Evolutionary conservation across 805 yeast genomes (phyloP), one percentile per base, ranked within the genome.

Genomic region (Pichia gijzeniarum): DNA sequence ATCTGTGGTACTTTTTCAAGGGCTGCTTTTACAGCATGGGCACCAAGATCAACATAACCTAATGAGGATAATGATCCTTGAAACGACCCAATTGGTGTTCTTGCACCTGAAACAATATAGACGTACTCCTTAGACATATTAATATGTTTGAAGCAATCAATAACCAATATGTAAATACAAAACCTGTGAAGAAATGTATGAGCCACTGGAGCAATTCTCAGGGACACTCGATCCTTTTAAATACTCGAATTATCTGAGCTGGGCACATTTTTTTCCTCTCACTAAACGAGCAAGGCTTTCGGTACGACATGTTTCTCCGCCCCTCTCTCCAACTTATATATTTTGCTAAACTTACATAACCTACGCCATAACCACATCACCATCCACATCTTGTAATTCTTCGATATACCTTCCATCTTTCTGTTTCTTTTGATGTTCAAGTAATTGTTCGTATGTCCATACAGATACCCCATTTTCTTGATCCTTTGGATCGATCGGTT

Each of bases 61-160:
- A 85, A 76, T 31, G 93, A 75, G 32, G 93, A 66, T 38, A 93
- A 74, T 3, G 79, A 63, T 45, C 99, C 97, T 65, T 85, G 93
- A 72, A 93, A 86, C 14, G 96, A 82, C 36, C 98, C 99, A 58
- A 93, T 78, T 58, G 99, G 99, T 18, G 99, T 93, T 74, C 99
- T 85, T 41, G 96, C 80, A 42, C 87, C 76, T 32, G 96, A 71
- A 47, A 90, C 98, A 63, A 93, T 88, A 69, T 91, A 91, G 41
- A 89, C 99, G 60, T 55, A 51, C 47, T 61, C 64, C 47, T 54
- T 58, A 25, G 63, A 49, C 66, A 62, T 46, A 9, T 17, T 40
- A 21, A 17, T 10, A 28, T 38, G 22, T 12, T 14, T 36, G 39
- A 20, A 7, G 28, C n/a, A n/a, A n/a, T n/a, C n/a, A 25, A 10